phyloP scores from a whole-genome alignment of 345 rosid genomes.

The Noccaea bulbosa region DNA sequence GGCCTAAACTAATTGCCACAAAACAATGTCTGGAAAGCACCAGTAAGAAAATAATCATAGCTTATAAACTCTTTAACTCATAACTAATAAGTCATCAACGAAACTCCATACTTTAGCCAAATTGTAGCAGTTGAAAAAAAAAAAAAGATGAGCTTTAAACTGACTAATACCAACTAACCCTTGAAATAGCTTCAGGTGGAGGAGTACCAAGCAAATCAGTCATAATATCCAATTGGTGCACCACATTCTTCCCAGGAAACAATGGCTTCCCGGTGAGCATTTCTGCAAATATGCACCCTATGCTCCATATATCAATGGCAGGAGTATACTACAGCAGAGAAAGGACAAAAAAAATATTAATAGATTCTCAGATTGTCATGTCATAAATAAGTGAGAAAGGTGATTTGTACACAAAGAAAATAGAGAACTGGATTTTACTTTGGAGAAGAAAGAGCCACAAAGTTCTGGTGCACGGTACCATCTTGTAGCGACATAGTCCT shows the following conservation, averaged over 20 bases:
- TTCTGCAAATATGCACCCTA: conserved; percentile 99
- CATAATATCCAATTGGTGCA: conserved; percentile 96
- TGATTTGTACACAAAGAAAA: not conserved
- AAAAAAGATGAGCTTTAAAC: conserved; percentile 17
- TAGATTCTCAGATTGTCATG: not conserved
- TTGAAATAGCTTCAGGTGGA: conserved; percentile 70
- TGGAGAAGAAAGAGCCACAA: conserved; percentile 98
- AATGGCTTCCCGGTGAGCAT: conserved; percentile 92
- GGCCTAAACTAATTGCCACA: conserved; percentile 30
- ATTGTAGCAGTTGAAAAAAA: conserved; percentile 1
- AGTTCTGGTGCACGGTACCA: conserved; percentile 99
- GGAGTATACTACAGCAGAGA: conserved; percentile 76
- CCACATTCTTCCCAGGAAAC: conserved; percentile 97
- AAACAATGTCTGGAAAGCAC: conserved; percentile 17
- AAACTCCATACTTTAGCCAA: not conserved
- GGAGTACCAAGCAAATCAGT: conserved; percentile 98
- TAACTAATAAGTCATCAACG: not conserved
- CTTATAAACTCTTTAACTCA: not conserved
- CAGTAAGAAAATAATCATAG: conserved; percentile 6
- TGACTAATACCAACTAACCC: conserved; percentile 57
- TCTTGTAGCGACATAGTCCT: conserved; percentile 99
- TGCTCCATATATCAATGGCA: conserved; percentile 97
- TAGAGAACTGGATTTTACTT: conserved; percentile 53
- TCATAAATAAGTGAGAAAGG: conserved; percentile 3
- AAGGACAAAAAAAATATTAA: not conserved